phyloP scores from a whole-genome alignment of 106 monocot species.

The Iris macrosiphon region DNA sequence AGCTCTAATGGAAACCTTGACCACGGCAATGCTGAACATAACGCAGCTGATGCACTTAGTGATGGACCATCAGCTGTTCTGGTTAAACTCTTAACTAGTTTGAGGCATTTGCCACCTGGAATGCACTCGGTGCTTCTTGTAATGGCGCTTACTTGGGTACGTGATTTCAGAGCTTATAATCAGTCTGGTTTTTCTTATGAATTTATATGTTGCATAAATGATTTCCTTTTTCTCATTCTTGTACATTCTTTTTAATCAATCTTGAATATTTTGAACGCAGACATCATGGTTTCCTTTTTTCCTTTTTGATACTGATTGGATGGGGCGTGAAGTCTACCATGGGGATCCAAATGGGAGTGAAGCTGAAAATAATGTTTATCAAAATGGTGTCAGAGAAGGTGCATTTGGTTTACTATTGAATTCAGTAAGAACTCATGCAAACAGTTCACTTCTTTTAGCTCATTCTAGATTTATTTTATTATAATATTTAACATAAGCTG shows the following conservation, averaged over 20 bases:
- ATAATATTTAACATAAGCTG: too few relatives aligned
- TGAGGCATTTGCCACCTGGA: constrained; percentile 90
- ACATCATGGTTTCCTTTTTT: constrained; percentile 99
- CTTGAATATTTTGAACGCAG: constrained; percentile 28
- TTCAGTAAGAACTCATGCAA: constrained; percentile 74
- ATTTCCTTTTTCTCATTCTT: constrained; percentile 94
- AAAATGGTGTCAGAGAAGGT: constrained; percentile 90
- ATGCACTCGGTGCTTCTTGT: constrained; percentile 94
- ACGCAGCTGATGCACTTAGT: constrained; percentile 29
- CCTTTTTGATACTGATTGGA: constrained; percentile 99
- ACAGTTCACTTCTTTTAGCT: not conserved
- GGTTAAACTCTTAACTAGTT: constrained; percentile 87
- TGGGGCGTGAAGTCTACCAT: constrained; percentile 99
- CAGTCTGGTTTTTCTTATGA: too few relatives aligned
- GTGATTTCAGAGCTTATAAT: not conserved
- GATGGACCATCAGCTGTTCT: constrained; percentile 81
- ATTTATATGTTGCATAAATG: constrained; percentile 61
- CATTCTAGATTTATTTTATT: not conserved
- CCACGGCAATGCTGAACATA: constrained; percentile 18
- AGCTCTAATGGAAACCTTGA: constrained; percentile 11
- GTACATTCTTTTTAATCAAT: constrained; percentile 25
- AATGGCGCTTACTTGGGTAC: constrained; percentile 98
- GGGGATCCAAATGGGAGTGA: constrained; percentile 75
- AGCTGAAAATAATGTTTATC: constrained; percentile 36
- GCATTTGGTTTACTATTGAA: constrained; percentile 92